phyloP scores from a whole-genome alignment of 106 monocot genomes.

The Acorus calamus region DNA sequence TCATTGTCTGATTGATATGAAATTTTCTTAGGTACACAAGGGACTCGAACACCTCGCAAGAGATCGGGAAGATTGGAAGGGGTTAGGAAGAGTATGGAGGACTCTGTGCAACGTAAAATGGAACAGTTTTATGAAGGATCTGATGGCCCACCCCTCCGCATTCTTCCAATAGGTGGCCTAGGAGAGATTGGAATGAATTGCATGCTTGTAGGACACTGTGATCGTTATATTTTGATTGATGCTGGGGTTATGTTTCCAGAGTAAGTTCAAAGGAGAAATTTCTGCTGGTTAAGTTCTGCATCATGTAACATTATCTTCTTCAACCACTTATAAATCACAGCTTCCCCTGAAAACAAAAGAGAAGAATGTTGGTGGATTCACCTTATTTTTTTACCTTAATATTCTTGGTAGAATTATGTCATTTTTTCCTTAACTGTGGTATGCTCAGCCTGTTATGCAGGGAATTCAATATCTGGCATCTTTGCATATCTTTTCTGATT shows the following conservation, averaged over 20 bases:
- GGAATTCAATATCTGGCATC: too few species aligned
- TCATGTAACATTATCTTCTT: too few species aligned
- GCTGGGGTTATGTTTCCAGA: slow-evolving; percentile 99
- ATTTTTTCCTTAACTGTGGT: too few species aligned
- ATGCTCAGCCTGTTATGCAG: too few species aligned
- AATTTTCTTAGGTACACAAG: slow-evolving; percentile 30
- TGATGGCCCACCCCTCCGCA: slow-evolving; percentile 85
- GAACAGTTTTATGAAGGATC: slow-evolving; percentile 96
- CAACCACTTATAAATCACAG: too few species aligned
- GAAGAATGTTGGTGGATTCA: too few species aligned
- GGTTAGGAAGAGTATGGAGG: slow-evolving; percentile 80
- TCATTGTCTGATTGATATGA: too few species aligned
- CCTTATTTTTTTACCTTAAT: too few species aligned
- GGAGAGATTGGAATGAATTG: slow-evolving; percentile 99
- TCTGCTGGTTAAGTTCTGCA: not conserved
- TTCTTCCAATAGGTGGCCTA: slow-evolving; percentile 95
- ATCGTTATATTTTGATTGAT: slow-evolving; percentile 93
- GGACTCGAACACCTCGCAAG: slow-evolving; percentile 41
- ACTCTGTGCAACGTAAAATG: slow-evolving; percentile 86
- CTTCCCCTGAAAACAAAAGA: too few species aligned
- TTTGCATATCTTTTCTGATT: too few species aligned
- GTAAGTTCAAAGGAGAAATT: slow-evolving; percentile 37
- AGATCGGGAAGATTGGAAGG: slow-evolving; percentile 64
- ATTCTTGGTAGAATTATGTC: too few species aligned
- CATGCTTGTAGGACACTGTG: slow-evolving; percentile 97